Conservation (phyloP, 768 basidiomycete species). For the Pholiota microspora region DNA sequence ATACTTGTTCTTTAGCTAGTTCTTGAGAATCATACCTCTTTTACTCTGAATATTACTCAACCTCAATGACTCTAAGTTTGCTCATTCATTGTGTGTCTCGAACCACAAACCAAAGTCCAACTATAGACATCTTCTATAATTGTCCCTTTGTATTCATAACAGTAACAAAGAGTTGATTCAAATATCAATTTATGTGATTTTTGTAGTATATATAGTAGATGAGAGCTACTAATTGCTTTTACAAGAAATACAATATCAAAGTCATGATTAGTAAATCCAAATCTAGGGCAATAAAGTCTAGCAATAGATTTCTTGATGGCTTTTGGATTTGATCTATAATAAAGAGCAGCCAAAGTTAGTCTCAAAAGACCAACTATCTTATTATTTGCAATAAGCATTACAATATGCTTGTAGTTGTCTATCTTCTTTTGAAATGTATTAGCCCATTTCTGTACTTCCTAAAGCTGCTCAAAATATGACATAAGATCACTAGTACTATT, state of each 20-base stretch:
- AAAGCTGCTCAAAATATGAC: too few relatives aligned
- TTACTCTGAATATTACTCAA: too few relatives aligned
- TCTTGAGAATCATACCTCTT: too few relatives aligned
- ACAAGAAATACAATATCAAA: slow-evolving; percentile 26
- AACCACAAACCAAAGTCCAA: too few relatives aligned
- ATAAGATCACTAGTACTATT: too few relatives aligned
- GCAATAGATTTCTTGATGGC: neutral
- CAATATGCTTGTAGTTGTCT: slow-evolving; percentile 5
- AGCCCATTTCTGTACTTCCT: neutral
- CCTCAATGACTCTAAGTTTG: too few relatives aligned
- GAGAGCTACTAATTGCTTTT: slow-evolving; percentile 16
- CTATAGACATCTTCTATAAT: too few relatives aligned
- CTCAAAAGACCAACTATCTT: slow-evolving; percentile 4
- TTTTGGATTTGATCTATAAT: neutral
- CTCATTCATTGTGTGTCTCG: too few relatives aligned
- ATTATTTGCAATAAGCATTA: slow-evolving; percentile 10
- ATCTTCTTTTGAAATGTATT: too few relatives aligned
- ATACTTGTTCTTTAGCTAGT: too few relatives aligned
- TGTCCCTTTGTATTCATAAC: too few relatives aligned
- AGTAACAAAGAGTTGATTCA: neutral
- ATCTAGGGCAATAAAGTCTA: slow-evolving; percentile 12
- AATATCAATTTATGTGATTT: neutral
- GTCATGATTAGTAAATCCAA: slow-evolving; percentile 17
- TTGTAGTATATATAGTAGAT: slow-evolving; percentile 15
- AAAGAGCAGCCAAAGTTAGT: neutral